phyloP scores from a whole-genome alignment of 2,329 filamentous ascomycete species.

The Colletotrichum salicis region DNA sequence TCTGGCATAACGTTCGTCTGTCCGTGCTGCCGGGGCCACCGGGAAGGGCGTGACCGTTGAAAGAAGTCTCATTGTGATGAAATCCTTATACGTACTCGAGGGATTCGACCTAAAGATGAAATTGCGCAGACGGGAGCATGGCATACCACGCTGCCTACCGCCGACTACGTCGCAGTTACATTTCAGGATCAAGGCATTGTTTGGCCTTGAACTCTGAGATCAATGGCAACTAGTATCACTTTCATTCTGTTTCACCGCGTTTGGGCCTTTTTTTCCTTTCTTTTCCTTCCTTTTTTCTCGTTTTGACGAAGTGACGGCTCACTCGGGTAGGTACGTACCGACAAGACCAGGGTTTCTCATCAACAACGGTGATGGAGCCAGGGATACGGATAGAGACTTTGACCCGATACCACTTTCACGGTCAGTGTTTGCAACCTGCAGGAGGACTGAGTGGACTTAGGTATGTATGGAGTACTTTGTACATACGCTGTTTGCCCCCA shows the following conservation, averaged over 20 bases:
- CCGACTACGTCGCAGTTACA: not conserved
- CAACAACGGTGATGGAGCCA: not conserved
- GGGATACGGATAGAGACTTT: not conserved
- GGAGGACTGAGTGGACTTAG: not conserved
- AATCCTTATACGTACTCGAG: not conserved
- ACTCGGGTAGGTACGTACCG: not conserved
- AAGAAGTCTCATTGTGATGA: not conserved
- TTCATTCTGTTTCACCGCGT: not conserved
- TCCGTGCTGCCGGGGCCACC: not conserved
- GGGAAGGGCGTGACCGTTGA: not conserved
- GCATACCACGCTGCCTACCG: not conserved
- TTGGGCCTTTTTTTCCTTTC: not conserved
- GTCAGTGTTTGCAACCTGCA: not conserved
- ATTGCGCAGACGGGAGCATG: not conserved
- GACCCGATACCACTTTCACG: not conserved
- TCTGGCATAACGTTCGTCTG: not conserved
- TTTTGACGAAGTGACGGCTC: not conserved
- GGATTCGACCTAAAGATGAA: not conserved
- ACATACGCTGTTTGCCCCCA: not conserved
- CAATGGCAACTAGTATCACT: not conserved
- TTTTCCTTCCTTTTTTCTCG: not conserved
- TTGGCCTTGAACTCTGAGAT: not conserved
- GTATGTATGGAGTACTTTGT: not conserved
- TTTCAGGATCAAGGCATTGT: too few species aligned
- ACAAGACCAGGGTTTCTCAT: not conserved